Conservation (phyloP, 1,284 basidiomycete genomes). For the Trametes hirsuta region DNA sequence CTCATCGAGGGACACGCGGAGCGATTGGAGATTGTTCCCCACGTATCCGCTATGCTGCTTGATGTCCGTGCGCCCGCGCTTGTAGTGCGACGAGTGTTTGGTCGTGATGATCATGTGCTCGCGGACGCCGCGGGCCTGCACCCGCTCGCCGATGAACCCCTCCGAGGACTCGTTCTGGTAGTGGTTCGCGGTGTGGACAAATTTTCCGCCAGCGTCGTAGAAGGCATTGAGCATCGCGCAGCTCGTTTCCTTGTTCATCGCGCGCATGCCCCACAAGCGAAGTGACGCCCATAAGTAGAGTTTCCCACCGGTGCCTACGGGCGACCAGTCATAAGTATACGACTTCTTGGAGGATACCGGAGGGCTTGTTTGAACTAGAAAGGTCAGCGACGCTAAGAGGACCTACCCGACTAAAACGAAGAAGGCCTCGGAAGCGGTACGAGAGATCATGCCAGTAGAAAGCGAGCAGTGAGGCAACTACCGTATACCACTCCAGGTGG, state of each 20-base stretch:
- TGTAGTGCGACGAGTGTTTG: slow-evolving; percentile 41
- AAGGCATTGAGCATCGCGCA: slow-evolving; percentile 38
- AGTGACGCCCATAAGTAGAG: slow-evolving; percentile 72
- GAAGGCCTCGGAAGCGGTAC: slow-evolving; percentile 37
- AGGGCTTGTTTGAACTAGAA: background rate
- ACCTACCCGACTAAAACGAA: slow-evolving; percentile 38
- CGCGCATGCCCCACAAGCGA: slow-evolving; percentile 44
- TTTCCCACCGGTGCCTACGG: slow-evolving; percentile 56
- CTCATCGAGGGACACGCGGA: slow-evolving; percentile 44
- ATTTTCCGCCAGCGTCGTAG: slow-evolving; percentile 35
- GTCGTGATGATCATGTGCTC: slow-evolving; percentile 48
- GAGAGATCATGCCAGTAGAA: slow-evolving; percentile 20
- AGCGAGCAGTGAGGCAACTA: no score
- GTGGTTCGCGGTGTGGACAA: slow-evolving; percentile 35
- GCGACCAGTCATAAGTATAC: slow-evolving; percentile 79
- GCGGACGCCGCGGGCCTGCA: slow-evolving; percentile 39
- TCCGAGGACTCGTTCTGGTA: slow-evolving; percentile 37
- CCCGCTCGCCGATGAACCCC: slow-evolving; percentile 46
- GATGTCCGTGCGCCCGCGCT: slow-evolving; percentile 28
- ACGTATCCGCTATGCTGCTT: slow-evolving; percentile 42
- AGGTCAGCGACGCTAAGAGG: slow-evolving; percentile 9
- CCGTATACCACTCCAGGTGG: no score
- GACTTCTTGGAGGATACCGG: background rate
- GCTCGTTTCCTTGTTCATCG: slow-evolving; percentile 39
- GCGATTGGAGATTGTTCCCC: slow-evolving; percentile 49